Percentiles rank a stretch among this genome's conserved stretches.
Evolutionary conservation across 2,329 filamentous ascomycete species (phyloP).

Genomic region (Penicillium sp.): DNA sequence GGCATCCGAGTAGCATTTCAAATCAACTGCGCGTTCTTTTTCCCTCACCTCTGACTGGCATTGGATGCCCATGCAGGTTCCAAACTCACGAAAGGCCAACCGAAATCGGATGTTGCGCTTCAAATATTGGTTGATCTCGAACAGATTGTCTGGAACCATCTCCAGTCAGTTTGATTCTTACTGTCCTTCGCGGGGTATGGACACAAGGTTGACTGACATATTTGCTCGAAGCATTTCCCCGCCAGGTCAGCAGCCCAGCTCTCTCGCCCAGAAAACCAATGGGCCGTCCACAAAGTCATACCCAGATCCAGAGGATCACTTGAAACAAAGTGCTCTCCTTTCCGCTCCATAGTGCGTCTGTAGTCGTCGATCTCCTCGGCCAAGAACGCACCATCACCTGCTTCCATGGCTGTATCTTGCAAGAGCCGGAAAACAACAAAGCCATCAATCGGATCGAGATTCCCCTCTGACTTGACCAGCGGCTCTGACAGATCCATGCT

Average conservation of each 20-base stretch:
- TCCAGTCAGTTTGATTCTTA: not conserved
- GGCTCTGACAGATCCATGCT: slow-evolving; percentile 48
- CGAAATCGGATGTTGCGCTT: slow-evolving; percentile 35
- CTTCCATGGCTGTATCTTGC: slow-evolving; percentile 40
- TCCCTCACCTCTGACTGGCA: slow-evolving; percentile 39
- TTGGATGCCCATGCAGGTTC: slow-evolving; percentile 50
- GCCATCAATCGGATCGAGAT: slow-evolving; percentile 56
- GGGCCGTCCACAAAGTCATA: slow-evolving; percentile 58
- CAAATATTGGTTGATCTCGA: slow-evolving; percentile 37
- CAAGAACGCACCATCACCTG: slow-evolving; percentile 37
- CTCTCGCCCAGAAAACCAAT: slow-evolving; percentile 49
- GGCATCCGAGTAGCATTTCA: slow-evolving; percentile 32
- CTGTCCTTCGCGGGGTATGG: not conserved
- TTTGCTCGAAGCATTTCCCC: slow-evolving; percentile 34
- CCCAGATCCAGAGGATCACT: slow-evolving; percentile 56
- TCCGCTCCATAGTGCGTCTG: slow-evolving; percentile 46
- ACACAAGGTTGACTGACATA: slow-evolving; percentile 28
- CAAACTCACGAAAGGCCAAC: slow-evolving; percentile 56
- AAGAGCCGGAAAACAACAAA: slow-evolving; percentile 52
- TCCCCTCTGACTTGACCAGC: slow-evolving; percentile 53
- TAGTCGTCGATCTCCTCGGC: slow-evolving; percentile 54
- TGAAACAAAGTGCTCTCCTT: slow-evolving; percentile 46
- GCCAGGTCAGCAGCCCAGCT: slow-evolving; percentile 48
- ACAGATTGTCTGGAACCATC: slow-evolving; percentile 31
- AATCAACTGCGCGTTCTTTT: slow-evolving; percentile 31